Base-by-base conservation (phyloP, 176 grass and related monocot genomes). In the Themeda triandra region DNA sequence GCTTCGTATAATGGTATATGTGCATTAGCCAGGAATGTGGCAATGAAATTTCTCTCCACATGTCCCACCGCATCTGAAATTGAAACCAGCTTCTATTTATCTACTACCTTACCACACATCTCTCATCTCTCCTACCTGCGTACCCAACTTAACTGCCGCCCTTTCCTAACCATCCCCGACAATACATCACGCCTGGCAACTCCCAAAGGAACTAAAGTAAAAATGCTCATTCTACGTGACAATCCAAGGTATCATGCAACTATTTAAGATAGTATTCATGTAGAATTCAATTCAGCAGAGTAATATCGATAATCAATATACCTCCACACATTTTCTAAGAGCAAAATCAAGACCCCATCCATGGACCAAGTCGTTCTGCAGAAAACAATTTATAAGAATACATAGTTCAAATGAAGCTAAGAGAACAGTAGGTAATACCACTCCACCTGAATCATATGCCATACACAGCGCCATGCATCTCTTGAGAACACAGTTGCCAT, bases 401-500 rank as follows among this genome's bases (percentile, higher is more conserved):
- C 13, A 11, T 21, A 82, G 3, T 69, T 64, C 37, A 80, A 78
- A 84, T 9, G 69, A 48, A 77, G 13, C 71, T 80, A 36, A 84
- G 1, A 10, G 31, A 70, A 13, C 13, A 73, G 33, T 19, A 81
- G 21, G 32, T 67, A 63, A 60, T 14, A 51, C 32, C 12, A 46
- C 60, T 48, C 28, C 25, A 94, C 94, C 91, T 97, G 94, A 90
- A 97, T 90, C 94, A 97, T 97, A 91, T 97, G 94, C 94, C 94
- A 97, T 40, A 97, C 94, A 39, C 94, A 97, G 19, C 87, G 88
- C 94, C 94, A 94, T 84, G 94, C 89, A 82, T 89, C 94, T 49
- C 91, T 89, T 18, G 94, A 97, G 78, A 97, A 97, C 14, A 94
- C 94, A 6, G 94, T 87, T 53, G 94, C 94, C 94, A 97, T 92